Evolutionary conservation across 1,139 yeast species (phyloP).

Genomic region (Lizanozyma gosingica): DNA sequence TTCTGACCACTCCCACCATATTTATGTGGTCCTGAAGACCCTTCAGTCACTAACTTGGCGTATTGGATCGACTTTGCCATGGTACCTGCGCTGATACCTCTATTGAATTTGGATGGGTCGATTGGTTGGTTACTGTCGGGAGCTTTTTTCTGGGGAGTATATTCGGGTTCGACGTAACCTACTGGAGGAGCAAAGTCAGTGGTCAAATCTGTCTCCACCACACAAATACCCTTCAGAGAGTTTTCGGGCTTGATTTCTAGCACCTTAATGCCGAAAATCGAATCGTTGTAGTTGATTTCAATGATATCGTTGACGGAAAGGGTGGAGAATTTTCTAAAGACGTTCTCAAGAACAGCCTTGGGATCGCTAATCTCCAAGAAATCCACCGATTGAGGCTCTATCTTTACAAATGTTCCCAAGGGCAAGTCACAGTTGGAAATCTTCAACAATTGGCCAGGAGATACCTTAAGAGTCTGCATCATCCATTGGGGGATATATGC

Average conservation of each 20-base stretch:
- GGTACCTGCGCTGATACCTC: slow-evolving; percentile 51
- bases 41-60: slow-evolving; percentile 45
- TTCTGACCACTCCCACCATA: slow-evolving; percentile 66
- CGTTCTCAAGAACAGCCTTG: slow-evolving; percentile 91
- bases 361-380: slow-evolving; percentile 93
- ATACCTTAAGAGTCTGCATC: slow-evolving; percentile 67
- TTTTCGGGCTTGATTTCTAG: slow-evolving; percentile 83
- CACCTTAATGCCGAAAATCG: slow-evolving; percentile 71
- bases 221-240: slow-evolving; percentile 63
- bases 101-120: slow-evolving; percentile 26
- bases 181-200: slow-evolving; percentile 99
- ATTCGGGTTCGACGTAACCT: slow-evolving; percentile 90
- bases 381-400: slow-evolving; percentile 92
- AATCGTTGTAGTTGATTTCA: slow-evolving; percentile 77
- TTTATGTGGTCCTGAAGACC: slow-evolving; percentile 14
- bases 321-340: slow-evolving; percentile 81
- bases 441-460: slow-evolving; percentile 74
- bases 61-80: slow-evolving; percentile 77
- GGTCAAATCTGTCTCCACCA: slow-evolving; percentile 91
- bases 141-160: slow-evolving; percentile 26
- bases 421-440: slow-evolving; percentile 75
- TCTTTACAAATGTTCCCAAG: slow-evolving; percentile 78
- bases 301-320: slow-evolving; percentile 79
- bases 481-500: slow-evolving; percentile 96
- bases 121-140: slow-evolving; percentile 25